phyloP scores from a whole-genome alignment of 305 asterid species.

The Vinca major region DNA sequence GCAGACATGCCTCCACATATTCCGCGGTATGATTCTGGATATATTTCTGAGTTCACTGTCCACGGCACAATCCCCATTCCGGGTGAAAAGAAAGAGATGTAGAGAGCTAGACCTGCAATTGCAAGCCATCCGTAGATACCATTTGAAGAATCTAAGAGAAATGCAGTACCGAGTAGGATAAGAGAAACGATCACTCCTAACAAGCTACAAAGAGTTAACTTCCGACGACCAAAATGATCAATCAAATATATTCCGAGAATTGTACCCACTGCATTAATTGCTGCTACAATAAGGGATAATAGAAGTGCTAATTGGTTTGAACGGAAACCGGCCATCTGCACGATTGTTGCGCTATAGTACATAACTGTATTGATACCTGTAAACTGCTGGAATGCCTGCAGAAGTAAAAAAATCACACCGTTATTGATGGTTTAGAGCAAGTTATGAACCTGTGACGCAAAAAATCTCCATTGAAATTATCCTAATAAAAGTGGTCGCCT shows the following conservation, averaged over 20 bases:
- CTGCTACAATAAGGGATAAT: no score
- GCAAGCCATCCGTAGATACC: constrained; percentile 70
- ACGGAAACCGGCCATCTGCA: constrained; percentile 6
- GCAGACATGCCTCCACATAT: constrained; percentile 93
- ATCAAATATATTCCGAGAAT: constrained; percentile 14
- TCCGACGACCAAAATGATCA: constrained; percentile 64
- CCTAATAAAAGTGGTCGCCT: no score
- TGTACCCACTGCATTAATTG: no score
- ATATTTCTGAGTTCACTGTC: constrained; percentile 87
- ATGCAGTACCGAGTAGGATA: constrained; percentile 46
- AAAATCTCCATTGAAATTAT: neutral
- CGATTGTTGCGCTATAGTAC: constrained; percentile 89
- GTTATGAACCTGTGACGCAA: neutral
- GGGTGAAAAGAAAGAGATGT: constrained; percentile 69
- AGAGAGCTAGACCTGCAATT: constrained; percentile 54
- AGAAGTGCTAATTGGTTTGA: no score
- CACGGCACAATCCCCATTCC: constrained; percentile 97
- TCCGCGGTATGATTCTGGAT: constrained; percentile 77
- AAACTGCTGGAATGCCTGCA: constrained; percentile 92
- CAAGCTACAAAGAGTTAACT: constrained; percentile 62
- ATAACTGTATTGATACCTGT: constrained; percentile 84
- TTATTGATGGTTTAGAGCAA: neutral
- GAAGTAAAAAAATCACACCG: neutral
- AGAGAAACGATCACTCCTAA: constrained; percentile 64
- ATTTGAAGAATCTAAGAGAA: constrained; percentile 22